Base-by-base conservation (phyloP, 2,329 filamentous ascomycete genomes). In the Arthrobotrys entomopaga region DNA sequence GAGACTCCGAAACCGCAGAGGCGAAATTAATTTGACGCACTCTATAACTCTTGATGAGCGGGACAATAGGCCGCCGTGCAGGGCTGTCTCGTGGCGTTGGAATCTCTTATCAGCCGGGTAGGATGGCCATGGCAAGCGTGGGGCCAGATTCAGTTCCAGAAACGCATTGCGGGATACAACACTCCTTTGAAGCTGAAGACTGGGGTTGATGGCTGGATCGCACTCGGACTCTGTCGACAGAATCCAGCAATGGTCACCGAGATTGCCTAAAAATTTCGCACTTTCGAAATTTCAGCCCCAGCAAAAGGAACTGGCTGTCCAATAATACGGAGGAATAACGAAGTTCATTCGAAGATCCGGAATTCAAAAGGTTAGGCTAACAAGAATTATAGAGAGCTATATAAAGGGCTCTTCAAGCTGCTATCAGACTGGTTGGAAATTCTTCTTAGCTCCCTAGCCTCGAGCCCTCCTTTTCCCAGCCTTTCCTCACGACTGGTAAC, bases 11-110 rank as follows among this genome's bases (percentile, higher is more conserved):
- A 15, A 5, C 16, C 19, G 34, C 11, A n/a, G 19, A 16, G 57
- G 3, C 10, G 11, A 20, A 48, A 19, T 60, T 38, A n/a, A 48
- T 15, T 48, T 61, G 10, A n/a, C 16, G 13, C 40, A 15, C 13
- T 16, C 2, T 26, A n/a, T n/a, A 34, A 20, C 8, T 16, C 5
- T 16, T 19, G 24, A 49, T 40, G 26, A 50, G 58, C 43, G 43
- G 43, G 43, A 50, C 50, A 40, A 40, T 52, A 26, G 50, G 19
- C 40, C 52, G 58, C 58, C 58, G 40, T 52, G 46, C 58, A 61
- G 15, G 58, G 42, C 42, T 8, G 3, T 61, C 58, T 26, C 58
- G 43, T 61, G 43, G 58, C 58, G 19, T 52, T 40, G n/a, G 52
- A 16, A 50, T 43, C 20, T 61, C 11, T 52, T 61, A 61, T 61